A percentile compares a stretch with the other conserved stretches of the same genome.
These are phyloP conservation scores for Debaryomyces nepalensis DNA, from an alignment of 1,139 yeast genomes.

Conservation along the genomic window DNA sequence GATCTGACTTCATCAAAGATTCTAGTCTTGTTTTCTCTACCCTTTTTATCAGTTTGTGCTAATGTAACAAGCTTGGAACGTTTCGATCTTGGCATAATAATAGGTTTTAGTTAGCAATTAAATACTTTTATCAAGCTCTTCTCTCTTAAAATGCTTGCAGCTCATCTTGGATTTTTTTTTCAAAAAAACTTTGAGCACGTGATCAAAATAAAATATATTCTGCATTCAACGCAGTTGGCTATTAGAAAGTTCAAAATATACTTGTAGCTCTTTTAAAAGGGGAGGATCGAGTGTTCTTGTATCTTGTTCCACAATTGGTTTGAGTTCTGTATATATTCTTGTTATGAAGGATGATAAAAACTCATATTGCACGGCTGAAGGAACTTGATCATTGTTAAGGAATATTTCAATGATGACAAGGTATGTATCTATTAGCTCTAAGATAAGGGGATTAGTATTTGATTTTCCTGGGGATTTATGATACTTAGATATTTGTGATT, in stretches of 20 bases:
- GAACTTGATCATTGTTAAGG: slow-evolving; percentile 14
- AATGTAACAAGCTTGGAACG: slow-evolving; percentile 94
- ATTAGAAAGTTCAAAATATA: slow-evolving; percentile 6
- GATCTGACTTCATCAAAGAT: slow-evolving; percentile 89
- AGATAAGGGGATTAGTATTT: slow-evolving; percentile 9
- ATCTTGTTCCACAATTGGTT: slow-evolving; percentile 13
- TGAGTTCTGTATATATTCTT: slow-evolving; percentile 12
- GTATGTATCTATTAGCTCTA: slow-evolving; percentile 19
- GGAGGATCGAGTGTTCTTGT: slow-evolving; percentile 15
- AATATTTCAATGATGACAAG: slow-evolving; percentile 16
- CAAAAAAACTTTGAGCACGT: slow-evolving; percentile 10
- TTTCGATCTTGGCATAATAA: slow-evolving; percentile 86
- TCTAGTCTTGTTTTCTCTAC: slow-evolving; percentile 87
- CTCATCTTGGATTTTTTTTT: slow-evolving; percentile 7
- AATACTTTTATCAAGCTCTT: slow-evolving; percentile 14
- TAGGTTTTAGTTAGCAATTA: slow-evolving; percentile 8
- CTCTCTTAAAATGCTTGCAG: slow-evolving; percentile 8
- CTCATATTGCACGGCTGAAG: slow-evolving; percentile 18
- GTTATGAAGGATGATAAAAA: slow-evolving; percentile 15
- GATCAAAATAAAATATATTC: background rate
- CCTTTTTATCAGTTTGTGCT: slow-evolving; percentile 95
- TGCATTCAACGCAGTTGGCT: background rate
- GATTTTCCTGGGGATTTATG: background rate
- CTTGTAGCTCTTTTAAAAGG: slow-evolving; percentile 14
- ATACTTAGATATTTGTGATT: background rate